A percentile compares a stretch with the other conserved stretches of the same genome.
phyloP scores from a whole-genome alignment of 805 yeast species.

The Nakazawaea ishiwadae region DNA sequence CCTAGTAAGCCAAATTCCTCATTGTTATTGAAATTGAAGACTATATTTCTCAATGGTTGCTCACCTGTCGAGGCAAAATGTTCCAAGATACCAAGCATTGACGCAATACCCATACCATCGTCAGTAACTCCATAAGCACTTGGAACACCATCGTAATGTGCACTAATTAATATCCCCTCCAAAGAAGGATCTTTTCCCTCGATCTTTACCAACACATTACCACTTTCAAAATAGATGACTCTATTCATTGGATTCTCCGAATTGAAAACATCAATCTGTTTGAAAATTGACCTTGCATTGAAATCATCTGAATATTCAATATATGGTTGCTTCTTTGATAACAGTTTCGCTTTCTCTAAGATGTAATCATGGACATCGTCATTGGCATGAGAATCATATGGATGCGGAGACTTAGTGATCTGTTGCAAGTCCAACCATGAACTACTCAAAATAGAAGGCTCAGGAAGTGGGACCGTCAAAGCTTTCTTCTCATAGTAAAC shows the following conservation, averaged over 20 bases:
- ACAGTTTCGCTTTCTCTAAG: constrained; percentile 32
- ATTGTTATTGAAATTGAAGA: constrained; percentile 83
- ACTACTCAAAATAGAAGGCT: constrained; percentile 31
- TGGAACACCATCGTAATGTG: constrained; percentile 90
- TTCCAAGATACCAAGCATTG: constrained; percentile 67
- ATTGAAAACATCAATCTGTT: constrained; percentile 46
- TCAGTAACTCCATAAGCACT: constrained; percentile 86
- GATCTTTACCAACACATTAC: constrained; percentile 73
- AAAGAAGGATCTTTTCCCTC: constrained; percentile 55
- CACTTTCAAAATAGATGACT: constrained; percentile 74
- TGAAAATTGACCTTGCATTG: constrained; percentile 39
- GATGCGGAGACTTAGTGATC: constrained; percentile 66
- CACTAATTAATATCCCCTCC: constrained; percentile 70
- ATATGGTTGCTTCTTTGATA: constrained; percentile 26
- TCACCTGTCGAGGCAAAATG: constrained; percentile 29
- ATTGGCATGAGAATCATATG: constrained; percentile 74
- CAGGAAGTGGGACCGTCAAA: constrained; percentile 37
- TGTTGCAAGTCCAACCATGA: constrained; percentile 73
- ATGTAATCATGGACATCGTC: constrained; percentile 73
- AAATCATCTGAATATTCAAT: constrained; percentile 36
- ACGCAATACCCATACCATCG: constrained; percentile 85
- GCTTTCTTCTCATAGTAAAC: constrained; percentile 34
- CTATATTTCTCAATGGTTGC: constrained; percentile 66
- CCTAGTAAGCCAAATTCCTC: constrained; percentile 89
- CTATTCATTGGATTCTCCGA: constrained; percentile 35